phyloP scores from a whole-genome alignment of 345 rosid species.

The Bruguiera gymnorhiza region DNA sequence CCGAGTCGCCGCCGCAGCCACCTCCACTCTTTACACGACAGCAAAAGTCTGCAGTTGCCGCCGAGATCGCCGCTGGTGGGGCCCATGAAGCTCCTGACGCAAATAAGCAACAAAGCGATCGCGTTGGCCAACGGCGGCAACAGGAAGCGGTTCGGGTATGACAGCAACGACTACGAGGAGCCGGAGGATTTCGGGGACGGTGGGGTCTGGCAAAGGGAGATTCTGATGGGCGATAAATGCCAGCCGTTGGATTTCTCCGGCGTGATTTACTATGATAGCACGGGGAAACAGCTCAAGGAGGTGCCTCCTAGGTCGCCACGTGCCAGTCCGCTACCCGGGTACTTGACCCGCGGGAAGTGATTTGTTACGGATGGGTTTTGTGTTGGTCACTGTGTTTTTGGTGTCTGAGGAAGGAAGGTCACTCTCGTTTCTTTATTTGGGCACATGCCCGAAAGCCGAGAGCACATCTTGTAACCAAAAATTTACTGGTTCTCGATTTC shows the following conservation, averaged over 20 bases:
- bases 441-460: neutral
- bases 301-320: constrained; percentile 76
- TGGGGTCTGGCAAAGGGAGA: constrained; percentile 82
- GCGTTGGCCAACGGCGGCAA: constrained; percentile 36
- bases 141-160: constrained; percentile 11
- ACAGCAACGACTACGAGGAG: neutral
- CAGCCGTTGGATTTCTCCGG: constrained; percentile 90
- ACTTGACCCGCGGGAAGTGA: constrained; percentile 11
- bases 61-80: constrained; percentile 28
- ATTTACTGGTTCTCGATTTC: too few species aligned
- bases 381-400: neutral
- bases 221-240: constrained; percentile 93
- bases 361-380: neutral
- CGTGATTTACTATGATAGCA: constrained; percentile 70
- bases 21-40: neutral
- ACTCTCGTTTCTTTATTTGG: neutral
- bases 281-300: constrained; percentile 57
- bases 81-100: constrained; percentile 13
- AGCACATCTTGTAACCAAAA: too few species aligned
- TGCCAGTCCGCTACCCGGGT: constrained; percentile 58
- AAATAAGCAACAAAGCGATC: constrained; percentile 29
- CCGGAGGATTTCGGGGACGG: constrained; percentile 54
- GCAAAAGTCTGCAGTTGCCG: neutral
- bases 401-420: neutral
- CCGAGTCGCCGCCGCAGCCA: neutral